Evolutionary conservation across 2,329 filamentous ascomycete genomes (phyloP), one percentile per base, ranked within the genome.

Genomic region (Epichloe amarillans): DNA sequence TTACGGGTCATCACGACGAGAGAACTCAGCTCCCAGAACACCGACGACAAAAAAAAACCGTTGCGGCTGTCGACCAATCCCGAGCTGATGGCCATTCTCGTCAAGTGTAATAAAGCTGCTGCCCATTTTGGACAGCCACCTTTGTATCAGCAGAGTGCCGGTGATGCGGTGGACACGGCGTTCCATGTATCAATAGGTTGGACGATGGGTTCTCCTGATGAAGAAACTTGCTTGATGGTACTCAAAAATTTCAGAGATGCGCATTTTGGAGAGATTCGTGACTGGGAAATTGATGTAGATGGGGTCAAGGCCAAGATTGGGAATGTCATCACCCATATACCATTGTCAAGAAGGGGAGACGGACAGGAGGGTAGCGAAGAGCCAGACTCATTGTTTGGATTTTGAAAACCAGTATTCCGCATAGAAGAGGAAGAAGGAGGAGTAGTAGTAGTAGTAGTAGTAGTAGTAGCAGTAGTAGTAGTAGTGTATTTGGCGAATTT

Each of bases 101-200:
- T 64, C 6, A 71, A 79, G 10, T 85, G 83, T 61, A 95, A 96
- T 66, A 62, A 65, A 4, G 67, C 80, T 2, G 79, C 83, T 3
- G 64, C 69, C 19, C 62, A 61, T 1, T 84, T 83, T 63, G 72
- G 72, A 0, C 87, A 94, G 61, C 82, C 86, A 2, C 66, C 76
- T 23, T 74, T 97, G 1, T 97, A 97, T 64, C 64, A 69, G 50
- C 58, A 58, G 49, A 55, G 47, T 30, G 50, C 53, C 5, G 53
- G 49, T 4, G 63, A 62, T 10, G 38, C 54, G 6, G 62, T 56
- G 37, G 62, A 57, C 36, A 54, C 46, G 56, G 79, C 77, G 21
- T 96, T 96, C 61, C 93, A 98, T 66, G 71, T 97, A 53, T 95
- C 89, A 44, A 80, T 98, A 51, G 93, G 84, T 0, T 97, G 91